Evolutionary conservation across 305 asterid species (phyloP).

Genomic region (Solanum hybrid): DNA sequence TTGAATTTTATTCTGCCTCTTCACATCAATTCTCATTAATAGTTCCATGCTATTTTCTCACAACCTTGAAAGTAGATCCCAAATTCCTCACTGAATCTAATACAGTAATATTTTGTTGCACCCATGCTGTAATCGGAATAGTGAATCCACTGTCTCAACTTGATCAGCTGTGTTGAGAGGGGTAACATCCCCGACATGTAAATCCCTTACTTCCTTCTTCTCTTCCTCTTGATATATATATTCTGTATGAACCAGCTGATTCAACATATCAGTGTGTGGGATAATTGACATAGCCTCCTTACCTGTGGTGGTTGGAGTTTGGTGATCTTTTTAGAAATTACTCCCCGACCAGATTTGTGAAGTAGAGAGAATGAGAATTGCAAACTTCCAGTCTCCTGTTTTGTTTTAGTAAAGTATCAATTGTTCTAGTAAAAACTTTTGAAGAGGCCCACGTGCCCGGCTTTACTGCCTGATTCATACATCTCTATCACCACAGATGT

Average conservation of each 20-base stretch:
- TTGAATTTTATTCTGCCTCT: not conserved
- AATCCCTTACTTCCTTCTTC: not conserved
- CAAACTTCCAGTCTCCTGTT: not conserved
- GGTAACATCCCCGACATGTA: not conserved
- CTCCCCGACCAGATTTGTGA: not conserved
- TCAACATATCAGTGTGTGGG: not conserved
- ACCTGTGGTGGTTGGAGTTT: not conserved
- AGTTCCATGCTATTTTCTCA: not conserved
- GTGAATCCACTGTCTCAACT: not conserved
- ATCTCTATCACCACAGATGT: not conserved
- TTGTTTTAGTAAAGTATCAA: not conserved
- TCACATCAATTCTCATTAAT: not conserved
- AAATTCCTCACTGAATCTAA: not conserved
- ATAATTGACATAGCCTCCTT: not conserved
- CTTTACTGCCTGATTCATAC: not conserved
- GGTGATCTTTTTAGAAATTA: not conserved
- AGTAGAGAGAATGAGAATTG: not conserved
- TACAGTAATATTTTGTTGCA: not conserved
- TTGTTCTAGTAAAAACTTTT: too few species aligned
- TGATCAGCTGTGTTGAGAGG: not conserved
- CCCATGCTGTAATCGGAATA: not conserved
- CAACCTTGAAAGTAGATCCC: not conserved
- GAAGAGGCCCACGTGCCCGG: not conserved
- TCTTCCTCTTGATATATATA: not conserved
- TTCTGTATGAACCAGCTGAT: not conserved